These are phyloP conservation scores for Mycena sanguinolenta DNA, from an alignment of 768 basidiomycete genomes.

Conservation along the genomic window DNA sequence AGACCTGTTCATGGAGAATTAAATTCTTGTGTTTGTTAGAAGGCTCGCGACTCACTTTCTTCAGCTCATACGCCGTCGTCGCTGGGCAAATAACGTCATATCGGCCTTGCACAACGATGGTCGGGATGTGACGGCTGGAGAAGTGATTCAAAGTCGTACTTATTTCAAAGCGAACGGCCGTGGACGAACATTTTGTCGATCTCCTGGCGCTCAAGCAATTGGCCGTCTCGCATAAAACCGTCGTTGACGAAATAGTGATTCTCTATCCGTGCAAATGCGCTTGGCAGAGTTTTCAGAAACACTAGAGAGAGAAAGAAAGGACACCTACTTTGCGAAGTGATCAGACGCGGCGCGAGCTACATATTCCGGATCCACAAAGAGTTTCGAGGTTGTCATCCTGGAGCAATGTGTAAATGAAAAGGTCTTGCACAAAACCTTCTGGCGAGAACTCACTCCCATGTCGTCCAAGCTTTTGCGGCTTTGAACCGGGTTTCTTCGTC, in stretches of 20 bases:
- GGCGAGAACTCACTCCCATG: conserved; percentile 82
- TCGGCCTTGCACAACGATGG: conserved; percentile 85
- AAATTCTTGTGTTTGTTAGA: not conserved
- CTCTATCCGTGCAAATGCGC: conserved; percentile 90
- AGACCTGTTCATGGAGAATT: conserved; percentile 55
- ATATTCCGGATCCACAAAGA: conserved; percentile 77
- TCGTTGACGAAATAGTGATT: conserved; percentile 92
- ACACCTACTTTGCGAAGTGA: conserved; percentile 78
- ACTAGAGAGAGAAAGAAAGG: not conserved
- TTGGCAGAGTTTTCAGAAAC: conserved; percentile 44
- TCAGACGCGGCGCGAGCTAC: conserved; percentile 79
- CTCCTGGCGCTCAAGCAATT: conserved; percentile 84
- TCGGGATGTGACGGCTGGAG: conserved; percentile 87
- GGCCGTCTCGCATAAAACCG: conserved; percentile 90
- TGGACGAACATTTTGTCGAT: conserved; percentile 85
- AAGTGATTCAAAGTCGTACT: not conserved
- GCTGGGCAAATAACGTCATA: conserved; percentile 92
- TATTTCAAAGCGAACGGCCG: not conserved
- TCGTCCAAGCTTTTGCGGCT: conserved; percentile 90
- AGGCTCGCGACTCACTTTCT: conserved; percentile 60
- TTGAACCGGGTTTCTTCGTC: conserved; percentile 74
- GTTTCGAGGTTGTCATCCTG: conserved; percentile 87
- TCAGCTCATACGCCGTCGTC: conserved; percentile 84
- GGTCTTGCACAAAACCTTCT: no score
- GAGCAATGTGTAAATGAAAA: conserved; percentile 4